Base-by-base conservation (phyloP, 495 filamentous ascomycete genomes). In the Podospora tetraspora region DNA sequence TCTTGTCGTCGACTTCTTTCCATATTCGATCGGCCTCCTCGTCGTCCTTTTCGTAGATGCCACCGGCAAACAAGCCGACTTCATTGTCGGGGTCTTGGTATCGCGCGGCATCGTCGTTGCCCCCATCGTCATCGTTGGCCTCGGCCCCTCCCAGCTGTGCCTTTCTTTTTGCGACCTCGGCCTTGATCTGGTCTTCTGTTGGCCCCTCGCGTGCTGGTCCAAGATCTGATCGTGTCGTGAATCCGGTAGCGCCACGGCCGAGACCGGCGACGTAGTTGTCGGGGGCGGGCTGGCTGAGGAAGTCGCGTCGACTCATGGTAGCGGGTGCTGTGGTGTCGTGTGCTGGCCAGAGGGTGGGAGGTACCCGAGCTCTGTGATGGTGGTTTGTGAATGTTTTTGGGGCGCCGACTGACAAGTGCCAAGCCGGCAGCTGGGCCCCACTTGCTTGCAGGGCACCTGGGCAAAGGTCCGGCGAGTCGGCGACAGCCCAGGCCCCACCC, bases 261-360 rank as follows among this genome's bases (percentile, higher is more conserved):
- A 99, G 87, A 85, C 95, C 95, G 58, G 95, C 95, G 57, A 99
- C 96, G 73, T 99, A 99, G 80, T 98, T 99, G 74, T 97, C 95
- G 25, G 95, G 95, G 67, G 95, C 95, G 32, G 88, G 88, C 79
- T 96, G 92, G 78, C 85, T 91, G 37, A 99, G 82, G 73, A 98
- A 99, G 79, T 97, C 94, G 75, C 94, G 91, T 80, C 92, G 88
- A 66, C 90, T 88, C 76, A 87, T 85, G 90, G 92, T 92, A 43
- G 16, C 71, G 64, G 27, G 19, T 25, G 32, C 19, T 37, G 11
- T 24, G 22, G 57, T 56, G 32, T 21, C 29, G 68, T 22, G 8
- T 59, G n/a, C 4, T 64, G 37, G 61, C 12, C n/a, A 16, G 13
- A 43, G 32, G 2, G 30, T 34, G 19, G 43, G 7, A 5, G 19